Evolutionary conservation across 257 asterid genomes (phyloP), one percentile per base, ranked within the genome.

Genomic region (Plantago elongata): DNA sequence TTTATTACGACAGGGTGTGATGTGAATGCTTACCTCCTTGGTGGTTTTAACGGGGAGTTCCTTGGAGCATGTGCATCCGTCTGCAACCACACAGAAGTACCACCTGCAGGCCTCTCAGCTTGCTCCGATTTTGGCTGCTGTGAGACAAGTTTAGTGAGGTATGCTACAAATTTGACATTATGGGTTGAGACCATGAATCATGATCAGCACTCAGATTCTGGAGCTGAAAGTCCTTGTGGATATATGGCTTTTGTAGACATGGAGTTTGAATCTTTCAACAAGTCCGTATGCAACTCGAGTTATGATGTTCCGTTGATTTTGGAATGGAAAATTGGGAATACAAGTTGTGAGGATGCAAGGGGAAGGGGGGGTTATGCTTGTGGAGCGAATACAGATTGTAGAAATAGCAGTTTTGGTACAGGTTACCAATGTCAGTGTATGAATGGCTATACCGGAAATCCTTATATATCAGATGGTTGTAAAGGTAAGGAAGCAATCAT

Each of bases 391-490:
- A 72, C 63, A 2, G 54, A 38, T 16, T 73, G 82, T 16, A 2
- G 42, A 13, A 49, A 77, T 47, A 63, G 56, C 6, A 9, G 0
- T 46, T 22, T 54, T 13, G 65, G 64, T 6, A 3, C 5, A 49
- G 72, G 72, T 29, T 77, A 77, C 30, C 15, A 43, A 11, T 77
- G 79, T 44, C 27, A 4, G 10, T 79, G 81, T 50, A 50, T 17
- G 13, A 11, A 13, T 9, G 77, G 84, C 16, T 75, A 69, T 47
- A 4, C 12, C 42, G 84, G 81, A 12, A 79, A 75, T 40, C 77
- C 84, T 54, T 79, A 79, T 55, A 57, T 72, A 5, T 55, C 38
- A 34, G 16, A 63, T 5, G 84, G 81, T 44, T 75, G 81, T 63
- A 58, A 67, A 66, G 77, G 81, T 79, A 68, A 30, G 27, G 1